These are phyloP conservation scores for Colletotrichum liriopes DNA, from an alignment of 2,329 filamentous ascomycete species.

Conservation along the genomic window DNA sequence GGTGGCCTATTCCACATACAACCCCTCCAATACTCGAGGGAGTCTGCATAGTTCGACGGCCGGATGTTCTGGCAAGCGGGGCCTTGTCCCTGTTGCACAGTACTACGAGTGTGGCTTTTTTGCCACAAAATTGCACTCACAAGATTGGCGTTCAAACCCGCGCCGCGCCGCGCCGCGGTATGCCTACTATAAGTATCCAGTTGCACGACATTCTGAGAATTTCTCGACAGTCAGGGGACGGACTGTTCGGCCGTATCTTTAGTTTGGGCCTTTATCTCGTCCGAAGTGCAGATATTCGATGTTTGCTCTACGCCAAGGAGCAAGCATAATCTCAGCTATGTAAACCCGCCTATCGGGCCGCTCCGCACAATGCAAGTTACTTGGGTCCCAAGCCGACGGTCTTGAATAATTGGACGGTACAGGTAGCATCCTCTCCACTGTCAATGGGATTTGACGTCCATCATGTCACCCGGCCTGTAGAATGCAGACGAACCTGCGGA, in stretches of 20 bases:
- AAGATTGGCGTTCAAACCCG: slow-evolving; percentile 1
- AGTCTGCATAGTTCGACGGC: slow-evolving; percentile 29
- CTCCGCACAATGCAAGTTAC: slow-evolving; percentile 31
- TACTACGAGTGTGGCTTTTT: slow-evolving; percentile 15
- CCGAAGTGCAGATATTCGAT: background rate
- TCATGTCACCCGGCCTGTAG: slow-evolving; percentile 13
- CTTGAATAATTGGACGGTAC: slow-evolving; percentile 23
- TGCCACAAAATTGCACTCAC: slow-evolving; percentile 17
- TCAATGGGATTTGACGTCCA: slow-evolving; percentile 16
- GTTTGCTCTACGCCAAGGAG: slow-evolving; percentile 32
- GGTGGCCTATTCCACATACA: background rate
- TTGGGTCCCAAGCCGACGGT: background rate
- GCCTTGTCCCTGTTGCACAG: slow-evolving; percentile 35
- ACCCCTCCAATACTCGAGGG: slow-evolving; percentile 13
- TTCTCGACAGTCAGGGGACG: background rate
- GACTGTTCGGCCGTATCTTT: slow-evolving; percentile 8
- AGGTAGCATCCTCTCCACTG: slow-evolving; percentile 6
- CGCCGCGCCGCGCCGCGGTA: background rate
- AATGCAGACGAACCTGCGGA: background rate
- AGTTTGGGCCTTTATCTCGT: background rate
- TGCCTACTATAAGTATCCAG: background rate
- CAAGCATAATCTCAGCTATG: slow-evolving; percentile 11
- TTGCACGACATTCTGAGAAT: background rate
- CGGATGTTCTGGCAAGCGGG: slow-evolving; percentile 15
- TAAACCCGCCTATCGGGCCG: slow-evolving; percentile 38